Conservation (phyloP, 1,284 basidiomycete species). For the Papiliotrema laurentii region DNA sequence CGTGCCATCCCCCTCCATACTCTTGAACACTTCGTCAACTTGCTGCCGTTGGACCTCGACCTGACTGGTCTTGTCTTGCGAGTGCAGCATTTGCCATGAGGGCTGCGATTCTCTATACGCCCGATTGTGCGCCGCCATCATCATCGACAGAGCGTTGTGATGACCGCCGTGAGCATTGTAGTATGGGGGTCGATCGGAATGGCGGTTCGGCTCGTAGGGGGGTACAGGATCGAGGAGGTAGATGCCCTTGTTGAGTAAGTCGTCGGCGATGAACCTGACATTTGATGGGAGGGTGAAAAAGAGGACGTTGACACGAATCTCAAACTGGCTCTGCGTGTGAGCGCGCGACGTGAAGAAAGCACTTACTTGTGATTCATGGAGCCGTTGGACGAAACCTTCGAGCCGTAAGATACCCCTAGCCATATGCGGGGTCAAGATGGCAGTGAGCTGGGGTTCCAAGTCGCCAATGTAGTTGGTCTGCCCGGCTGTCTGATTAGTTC, state of each 20-base stretch:
- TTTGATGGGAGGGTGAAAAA: constrained; percentile 91
- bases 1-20: constrained; percentile 78
- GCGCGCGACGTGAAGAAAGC: background rate
- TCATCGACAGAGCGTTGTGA: constrained; percentile 19
- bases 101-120: background rate
- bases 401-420: constrained; percentile 74
- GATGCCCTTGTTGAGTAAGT: constrained; percentile 63
- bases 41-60: constrained; percentile 90
- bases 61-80: constrained; percentile 62
- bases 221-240: constrained; percentile 72
- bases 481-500: constrained; percentile 15
- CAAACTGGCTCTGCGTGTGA: constrained; percentile 24
- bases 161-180: constrained; percentile 71
- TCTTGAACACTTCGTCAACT: constrained; percentile 90
- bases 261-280: constrained; percentile 71
- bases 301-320: constrained; percentile 67
- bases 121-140: constrained; percentile 17
- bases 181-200: constrained; percentile 63
- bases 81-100: constrained; percentile 5
- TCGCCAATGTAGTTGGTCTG: constrained; percentile 67
- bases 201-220: constrained; percentile 55
- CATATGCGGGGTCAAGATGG: constrained; percentile 71
- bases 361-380: no score
- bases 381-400: constrained; percentile 58
- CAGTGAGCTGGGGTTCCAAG: constrained; percentile 75